These are phyloP conservation scores for Penicillium steckii DNA, from an alignment of 495 filamentous ascomycete species.

Conservation along the genomic window DNA sequence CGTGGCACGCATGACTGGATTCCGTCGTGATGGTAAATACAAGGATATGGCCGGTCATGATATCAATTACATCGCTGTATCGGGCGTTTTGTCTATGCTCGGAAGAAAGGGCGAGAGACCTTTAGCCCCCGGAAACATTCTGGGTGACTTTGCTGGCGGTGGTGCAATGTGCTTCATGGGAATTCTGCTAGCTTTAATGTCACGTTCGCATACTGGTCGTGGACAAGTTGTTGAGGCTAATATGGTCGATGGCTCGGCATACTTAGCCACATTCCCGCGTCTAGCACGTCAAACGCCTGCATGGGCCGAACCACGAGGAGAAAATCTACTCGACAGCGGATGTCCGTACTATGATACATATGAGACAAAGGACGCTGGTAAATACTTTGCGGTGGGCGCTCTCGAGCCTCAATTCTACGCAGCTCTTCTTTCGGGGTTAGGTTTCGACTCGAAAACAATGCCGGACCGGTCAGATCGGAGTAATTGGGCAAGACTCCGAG, in stretches of 20 bases:
- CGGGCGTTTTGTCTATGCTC: constrained; percentile 73
- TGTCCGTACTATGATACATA: constrained; percentile 88
- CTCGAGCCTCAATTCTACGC: constrained; percentile 84
- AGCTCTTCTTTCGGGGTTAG: constrained; percentile 62
- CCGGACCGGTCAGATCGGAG: constrained; percentile 53
- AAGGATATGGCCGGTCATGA: constrained; percentile 92
- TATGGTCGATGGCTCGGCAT: constrained; percentile 89
- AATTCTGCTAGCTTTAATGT: constrained; percentile 46
- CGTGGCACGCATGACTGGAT: constrained; percentile 83
- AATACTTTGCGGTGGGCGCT: constrained; percentile 87
- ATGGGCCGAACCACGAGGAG: constrained; percentile 64
- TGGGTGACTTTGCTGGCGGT: constrained; percentile 90
- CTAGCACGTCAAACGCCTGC: constrained; percentile 55
- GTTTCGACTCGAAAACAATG: constrained; percentile 50
- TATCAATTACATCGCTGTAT: constrained; percentile 93
- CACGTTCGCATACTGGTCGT: constrained; percentile 50
- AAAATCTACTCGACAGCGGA: constrained; percentile 80
- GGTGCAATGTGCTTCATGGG: constrained; percentile 72
- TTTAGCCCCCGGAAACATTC: constrained; percentile 75
- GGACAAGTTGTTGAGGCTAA: constrained; percentile 92
- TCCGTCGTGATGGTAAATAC: constrained; percentile 83
- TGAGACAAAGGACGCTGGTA: constrained; percentile 72
- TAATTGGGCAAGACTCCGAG: constrained; percentile 64
- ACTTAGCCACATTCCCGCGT: constrained; percentile 73
- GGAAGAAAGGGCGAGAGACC: constrained; percentile 68